Evolutionary conservation across 306 rosid species (phyloP), one percentile per base, ranked within the genome.

Genomic region (Vigna angularis): DNA sequence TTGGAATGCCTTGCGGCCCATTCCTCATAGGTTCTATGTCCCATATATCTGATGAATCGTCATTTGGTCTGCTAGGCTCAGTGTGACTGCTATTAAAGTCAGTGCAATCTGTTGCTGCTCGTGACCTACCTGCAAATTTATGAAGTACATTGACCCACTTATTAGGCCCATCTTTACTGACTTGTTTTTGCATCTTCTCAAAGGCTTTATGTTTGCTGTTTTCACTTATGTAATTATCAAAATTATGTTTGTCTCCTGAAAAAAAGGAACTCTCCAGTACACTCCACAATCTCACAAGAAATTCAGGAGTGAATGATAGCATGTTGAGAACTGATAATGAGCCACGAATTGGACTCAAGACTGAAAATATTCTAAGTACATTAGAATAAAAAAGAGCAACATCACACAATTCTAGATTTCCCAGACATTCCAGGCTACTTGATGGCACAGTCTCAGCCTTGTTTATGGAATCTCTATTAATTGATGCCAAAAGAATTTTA

Each of bases 291-390:
- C 80, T 81, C 76, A 79, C 82, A 84, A 94, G 92, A 87, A 91
- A 95, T 61, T 96, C 98, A 73, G 98, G 98, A 82, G 97, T 89
- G 78, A 90, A 95, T 12, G 98, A 89, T 58, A 95, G 92, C 98
- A 91, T 87, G 86, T 95, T 95, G 76, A 95, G 97, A 83, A 92
- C 76, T 44, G 91, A 89, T 71, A 90, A 88, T 3, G 93, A 83
- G 68, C 97, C 97, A 85, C 82, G 85, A 38, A 72, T 38, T 30
- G 97, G 95, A 88, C 87, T 87, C 84, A 95, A 77, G 53, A 75
- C 73, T 38, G 96, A 85, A 83, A 91, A 86, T 81, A 95, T 76
- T 87, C 89, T 88, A 51, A 95, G 87, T 79, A 90, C 78, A 88
- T 79, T 87, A 32, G 96, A 92, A 82, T 95, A 95, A 68, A 95